These are phyloP conservation scores for Rhododendron ovatum DNA, from an alignment of 148 eudicot genomes.

Conservation along the genomic window DNA sequence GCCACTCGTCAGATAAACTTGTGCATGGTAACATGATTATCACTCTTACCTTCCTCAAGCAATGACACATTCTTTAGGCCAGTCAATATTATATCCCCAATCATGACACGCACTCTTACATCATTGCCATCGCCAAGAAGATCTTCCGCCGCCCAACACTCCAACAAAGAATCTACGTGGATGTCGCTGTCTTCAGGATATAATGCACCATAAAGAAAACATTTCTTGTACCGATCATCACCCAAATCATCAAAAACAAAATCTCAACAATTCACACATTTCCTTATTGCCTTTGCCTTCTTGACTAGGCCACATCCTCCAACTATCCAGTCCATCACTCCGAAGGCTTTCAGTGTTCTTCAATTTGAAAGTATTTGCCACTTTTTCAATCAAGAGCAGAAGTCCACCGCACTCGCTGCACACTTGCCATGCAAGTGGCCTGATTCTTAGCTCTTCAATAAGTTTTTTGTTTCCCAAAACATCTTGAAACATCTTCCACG, in stretches of 20 bases:
- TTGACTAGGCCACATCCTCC: no score
- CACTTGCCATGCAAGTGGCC: not conserved
- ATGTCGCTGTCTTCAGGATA: constrained; percentile 14
- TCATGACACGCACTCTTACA: not conserved
- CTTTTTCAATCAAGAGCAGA: constrained; percentile 4
- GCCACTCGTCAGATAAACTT: constrained; percentile 9
- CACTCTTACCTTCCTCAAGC: no score
- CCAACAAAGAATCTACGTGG: not conserved
- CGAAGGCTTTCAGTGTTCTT: no score
- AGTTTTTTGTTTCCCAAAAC: not conserved
- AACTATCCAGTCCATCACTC: no score
- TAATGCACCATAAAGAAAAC: constrained; percentile 17
- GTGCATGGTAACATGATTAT: constrained; percentile 10
- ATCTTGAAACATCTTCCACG: constrained; percentile 17
- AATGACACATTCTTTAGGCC: not conserved
- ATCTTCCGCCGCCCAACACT: not conserved
- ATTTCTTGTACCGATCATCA: not conserved
- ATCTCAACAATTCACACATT: no score
- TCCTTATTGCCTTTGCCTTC: no score
- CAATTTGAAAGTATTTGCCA: no score
- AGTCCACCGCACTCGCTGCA: not conserved
- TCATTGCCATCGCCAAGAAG: not conserved
- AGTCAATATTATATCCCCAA: not conserved
- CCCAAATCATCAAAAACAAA: no score
- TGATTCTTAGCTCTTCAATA: not conserved